These are phyloP conservation scores for Prunus salicina DNA, from an alignment of 306 rosid genomes.

Conservation along the genomic window DNA sequence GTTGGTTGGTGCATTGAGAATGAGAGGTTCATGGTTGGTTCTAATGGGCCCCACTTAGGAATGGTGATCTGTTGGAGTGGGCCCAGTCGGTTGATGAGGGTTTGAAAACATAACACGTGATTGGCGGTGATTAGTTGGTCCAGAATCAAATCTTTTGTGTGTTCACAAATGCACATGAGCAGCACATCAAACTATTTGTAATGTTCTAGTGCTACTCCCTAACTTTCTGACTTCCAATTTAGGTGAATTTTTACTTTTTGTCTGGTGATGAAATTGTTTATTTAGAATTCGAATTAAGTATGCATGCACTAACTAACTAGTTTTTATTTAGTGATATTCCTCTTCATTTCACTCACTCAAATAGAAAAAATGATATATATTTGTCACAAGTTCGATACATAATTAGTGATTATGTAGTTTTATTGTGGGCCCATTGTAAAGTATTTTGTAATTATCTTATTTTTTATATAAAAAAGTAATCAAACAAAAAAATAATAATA, in stretches of 20 bases:
- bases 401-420: too few relatives aligned
- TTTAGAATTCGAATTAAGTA: too few relatives aligned
- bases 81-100: background rate
- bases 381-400: fast-evolving
- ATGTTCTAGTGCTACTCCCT: background rate
- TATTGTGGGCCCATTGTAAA: too few relatives aligned
- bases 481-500: fast-evolving
- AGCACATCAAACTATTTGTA: background rate
- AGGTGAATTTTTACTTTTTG: too few relatives aligned
- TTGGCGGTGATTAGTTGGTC: conserved; percentile 36
- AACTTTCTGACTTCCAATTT: background rate
- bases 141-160: background rate
- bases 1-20: background rate
- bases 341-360: too few relatives aligned
- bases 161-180: conserved; percentile 9
- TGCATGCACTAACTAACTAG: too few relatives aligned
- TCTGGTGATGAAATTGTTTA: too few relatives aligned
- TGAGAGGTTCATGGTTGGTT: background rate
- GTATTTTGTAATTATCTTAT: too few relatives aligned
- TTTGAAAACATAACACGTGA: conserved; percentile 11
- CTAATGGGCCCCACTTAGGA: background rate
- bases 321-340: too few relatives aligned
- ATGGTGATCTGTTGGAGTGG: background rate
- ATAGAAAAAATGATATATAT: too few relatives aligned
- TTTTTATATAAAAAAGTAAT: too few relatives aligned